Evolutionary conservation across 352 stramenopile species (phyloP), one percentile per base, ranked within the genome.

Genomic region (Pythium aphanidermatum): DNA sequence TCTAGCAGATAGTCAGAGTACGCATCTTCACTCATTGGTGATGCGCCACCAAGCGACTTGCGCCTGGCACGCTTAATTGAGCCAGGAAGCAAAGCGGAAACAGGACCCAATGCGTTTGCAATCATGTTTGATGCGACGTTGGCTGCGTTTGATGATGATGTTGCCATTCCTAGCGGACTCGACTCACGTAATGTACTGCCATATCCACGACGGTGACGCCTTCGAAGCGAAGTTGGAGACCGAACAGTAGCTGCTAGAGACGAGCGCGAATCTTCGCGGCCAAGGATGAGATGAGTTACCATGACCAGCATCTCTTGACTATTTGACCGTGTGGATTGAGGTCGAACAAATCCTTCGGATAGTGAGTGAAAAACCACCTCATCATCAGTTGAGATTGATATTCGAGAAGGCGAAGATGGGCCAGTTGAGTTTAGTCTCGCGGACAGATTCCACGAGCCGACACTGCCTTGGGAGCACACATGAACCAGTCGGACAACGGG

Each of bases 391-490:
- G 25, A 54, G 5, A 27, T 53, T 32, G 20, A 42, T 9, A 35
- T 16, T 8, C 8, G 11, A 21, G 7, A 21, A 9, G 11, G n/a
- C 17, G 48, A 25, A 5, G 57, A 41, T 16, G 50, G 25, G 5
- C 36, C 32, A 26, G 38, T 26, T 2, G 52, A 47, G n/a, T n/a
- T n/a, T n/a, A n/a, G n/a, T n/a, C 10, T 10, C 6, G 34, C 17
- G 12, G 69, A 61, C n/a, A 84, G 51, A 39, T 49, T 69, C 72
- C 74, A 86, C 26, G 68, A 67, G 1, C 71, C 74, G 5, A 89
- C 36, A 38, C 62, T 74, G 26, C 77, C 77, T 19, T 57, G 54
- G 27, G 51, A 49, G 24, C 77, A 89, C 44, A 83, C 67, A 35
- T 86, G 74, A 1, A 86, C 62, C 21, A 89, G 29, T 8, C 63